Percentiles rank a stretch among this genome's conserved stretches.
phyloP scores from a whole-genome alignment of 2,329 filamentous ascomycete genomes.

The Colletotrichum cuscutae region DNA sequence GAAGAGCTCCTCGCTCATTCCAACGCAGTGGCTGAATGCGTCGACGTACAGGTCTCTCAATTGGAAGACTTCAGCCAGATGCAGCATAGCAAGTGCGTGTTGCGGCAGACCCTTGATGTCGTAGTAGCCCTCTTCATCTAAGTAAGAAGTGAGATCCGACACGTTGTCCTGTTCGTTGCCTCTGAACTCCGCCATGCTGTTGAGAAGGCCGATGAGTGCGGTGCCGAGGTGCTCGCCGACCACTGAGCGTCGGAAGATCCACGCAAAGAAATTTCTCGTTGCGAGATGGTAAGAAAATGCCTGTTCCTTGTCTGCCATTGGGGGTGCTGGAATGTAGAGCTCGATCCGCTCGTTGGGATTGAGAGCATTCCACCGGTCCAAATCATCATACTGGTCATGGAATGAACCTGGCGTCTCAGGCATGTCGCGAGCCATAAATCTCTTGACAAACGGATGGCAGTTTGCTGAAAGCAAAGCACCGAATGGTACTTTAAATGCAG shows the following conservation, averaged over 20 bases:
- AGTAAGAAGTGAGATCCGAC: constrained; percentile 71
- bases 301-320: constrained; percentile 61
- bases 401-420: constrained; percentile 18
- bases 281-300: constrained; percentile 72
- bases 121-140: constrained; percentile 76
- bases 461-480: constrained; percentile 64
- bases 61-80: constrained; percentile 74
- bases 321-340: constrained; percentile 76
- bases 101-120: constrained; percentile 73
- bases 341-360: constrained; percentile 56
- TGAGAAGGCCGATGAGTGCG: constrained; percentile 72
- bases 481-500: constrained; percentile 75
- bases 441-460: constrained; percentile 70
- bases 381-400: constrained; percentile 38
- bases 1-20: constrained; percentile 74
- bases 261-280: constrained; percentile 81
- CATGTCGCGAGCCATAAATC: constrained; percentile 49
- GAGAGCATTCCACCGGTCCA: constrained; percentile 45
- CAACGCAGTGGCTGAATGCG: constrained; percentile 81
- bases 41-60: constrained; percentile 75
- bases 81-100: constrained; percentile 75
- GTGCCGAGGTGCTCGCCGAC: constrained; percentile 74
- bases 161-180: constrained; percentile 64
- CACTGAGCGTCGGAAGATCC: constrained; percentile 71
- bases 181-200: constrained; percentile 72